Evolutionary conservation across 345 rosid species (phyloP).

Genomic region (Euphorbia tirucalli): DNA sequence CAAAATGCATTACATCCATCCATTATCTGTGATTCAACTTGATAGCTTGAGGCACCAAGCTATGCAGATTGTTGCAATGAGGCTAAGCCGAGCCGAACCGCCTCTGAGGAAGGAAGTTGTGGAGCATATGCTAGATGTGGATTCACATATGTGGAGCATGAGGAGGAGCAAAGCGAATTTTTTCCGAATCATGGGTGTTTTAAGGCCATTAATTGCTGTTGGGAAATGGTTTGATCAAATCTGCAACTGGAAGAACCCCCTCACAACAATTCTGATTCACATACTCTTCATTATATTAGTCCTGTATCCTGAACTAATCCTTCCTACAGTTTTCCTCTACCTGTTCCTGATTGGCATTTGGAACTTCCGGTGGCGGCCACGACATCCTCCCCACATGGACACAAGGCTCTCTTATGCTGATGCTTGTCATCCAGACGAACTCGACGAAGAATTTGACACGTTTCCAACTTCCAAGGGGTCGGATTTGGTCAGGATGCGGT

Average conservation of each 20-base stretch:
- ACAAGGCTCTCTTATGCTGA: conserved; percentile 29
- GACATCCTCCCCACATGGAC: conserved; percentile 34
- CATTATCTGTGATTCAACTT: conserved; percentile 30
- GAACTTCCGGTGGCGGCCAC: conserved; percentile 31
- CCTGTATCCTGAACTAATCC: conserved; percentile 31
- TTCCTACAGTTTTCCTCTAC: conserved; percentile 31
- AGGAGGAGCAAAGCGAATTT: conserved; percentile 37
- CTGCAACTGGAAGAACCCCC: conserved; percentile 34
- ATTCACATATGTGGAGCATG: conserved; percentile 39
- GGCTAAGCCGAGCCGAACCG: conserved; percentile 32
- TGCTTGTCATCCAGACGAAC: conserved; percentile 29
- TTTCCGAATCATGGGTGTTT: conserved; percentile 31
- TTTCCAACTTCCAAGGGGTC: conserved; percentile 30
- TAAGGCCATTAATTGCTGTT: conserved; percentile 22
- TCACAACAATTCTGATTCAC: conserved; percentile 33
- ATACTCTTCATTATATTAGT: conserved; percentile 29
- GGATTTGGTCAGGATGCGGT: conserved; percentile 26
- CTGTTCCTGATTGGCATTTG: conserved; percentile 30
- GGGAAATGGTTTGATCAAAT: conserved; percentile 37
- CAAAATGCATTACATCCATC: conserved; percentile 37
- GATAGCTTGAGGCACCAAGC: conserved; percentile 36
- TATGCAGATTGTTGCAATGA: conserved; percentile 28
- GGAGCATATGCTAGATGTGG: conserved; percentile 35
- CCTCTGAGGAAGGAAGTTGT: conserved; percentile 31
- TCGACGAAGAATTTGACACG: conserved; percentile 29